These are phyloP conservation scores for Ceratobasidium sp. DNA, from an alignment of 1,284 basidiomycete species.

Conservation along the genomic window DNA sequence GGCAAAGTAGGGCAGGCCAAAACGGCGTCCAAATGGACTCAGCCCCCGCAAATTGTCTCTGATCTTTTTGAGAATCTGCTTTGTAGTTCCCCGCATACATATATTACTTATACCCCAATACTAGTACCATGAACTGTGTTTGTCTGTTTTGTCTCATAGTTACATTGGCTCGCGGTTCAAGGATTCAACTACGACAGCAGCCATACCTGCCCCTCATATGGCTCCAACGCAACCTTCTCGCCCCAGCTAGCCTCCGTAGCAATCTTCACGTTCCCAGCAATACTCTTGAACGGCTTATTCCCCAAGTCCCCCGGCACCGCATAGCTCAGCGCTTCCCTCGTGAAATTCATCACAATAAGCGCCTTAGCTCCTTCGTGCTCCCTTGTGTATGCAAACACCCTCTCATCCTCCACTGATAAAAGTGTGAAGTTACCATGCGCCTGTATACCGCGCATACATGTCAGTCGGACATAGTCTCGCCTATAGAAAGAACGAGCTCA, in stretches of 20 bases:
- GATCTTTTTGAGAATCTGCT: no score
- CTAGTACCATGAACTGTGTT: no score
- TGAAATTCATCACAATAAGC: constrained; percentile 69
- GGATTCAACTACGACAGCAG: neutral
- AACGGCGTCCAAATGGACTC: no score
- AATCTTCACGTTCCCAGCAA: constrained; percentile 5
- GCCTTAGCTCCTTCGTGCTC: constrained; percentile 58
- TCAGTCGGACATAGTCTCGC: no score
- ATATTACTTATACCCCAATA: no score
- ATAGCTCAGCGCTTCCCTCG: constrained; percentile 53
- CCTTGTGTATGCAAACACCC: constrained; percentile 70
- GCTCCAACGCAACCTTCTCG: neutral
- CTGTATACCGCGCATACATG: constrained; percentile 53
- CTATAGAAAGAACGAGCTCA: neutral
- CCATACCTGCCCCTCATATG: constrained; percentile 39
- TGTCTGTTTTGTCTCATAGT: no score
- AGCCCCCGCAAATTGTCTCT: no score
- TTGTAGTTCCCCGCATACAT: neutral
- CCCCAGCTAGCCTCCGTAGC: no score
- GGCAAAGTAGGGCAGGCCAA: no score
- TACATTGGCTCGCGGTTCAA: no score
- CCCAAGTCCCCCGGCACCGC: neutral
- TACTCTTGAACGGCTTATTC: neutral
- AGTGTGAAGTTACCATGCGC: constrained; percentile 71
- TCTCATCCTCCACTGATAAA: constrained; percentile 62